phyloP scores from a whole-genome alignment of 2,329 filamentous ascomycete genomes.

The Fusarium transvaalense region DNA sequence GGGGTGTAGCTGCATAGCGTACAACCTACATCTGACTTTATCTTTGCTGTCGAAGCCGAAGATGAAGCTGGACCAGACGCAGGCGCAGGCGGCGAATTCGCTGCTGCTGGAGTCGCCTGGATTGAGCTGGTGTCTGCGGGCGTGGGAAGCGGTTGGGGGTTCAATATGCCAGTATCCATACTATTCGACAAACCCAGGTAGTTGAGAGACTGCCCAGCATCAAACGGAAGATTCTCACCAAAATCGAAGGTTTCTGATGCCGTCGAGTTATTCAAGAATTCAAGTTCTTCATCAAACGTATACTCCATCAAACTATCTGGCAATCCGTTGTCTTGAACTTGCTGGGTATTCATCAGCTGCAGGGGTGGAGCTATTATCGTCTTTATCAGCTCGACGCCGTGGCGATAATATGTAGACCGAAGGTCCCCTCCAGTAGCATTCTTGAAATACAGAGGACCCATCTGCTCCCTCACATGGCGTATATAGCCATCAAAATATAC shows the following conservation, averaged over 20 bases:
- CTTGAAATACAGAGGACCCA: constrained; percentile 59
- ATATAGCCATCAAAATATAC: constrained; percentile 59
- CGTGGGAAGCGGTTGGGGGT: constrained; percentile 40
- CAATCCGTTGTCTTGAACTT: constrained; percentile 22
- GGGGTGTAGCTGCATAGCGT: constrained; percentile 67
- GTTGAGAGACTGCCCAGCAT: constrained; percentile 16
- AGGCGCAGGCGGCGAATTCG: constrained; percentile 46
- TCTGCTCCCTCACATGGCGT: constrained; percentile 56
- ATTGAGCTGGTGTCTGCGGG: constrained; percentile 40
- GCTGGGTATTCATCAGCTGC: constrained; percentile 11
- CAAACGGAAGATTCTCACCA: constrained; percentile 29
- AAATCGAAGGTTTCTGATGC: constrained; percentile 38
- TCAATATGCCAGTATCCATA: constrained; percentile 31
- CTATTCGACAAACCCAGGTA: constrained; percentile 23
- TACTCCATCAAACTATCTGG: constrained; percentile 23
- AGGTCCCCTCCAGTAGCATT: constrained; percentile 37
- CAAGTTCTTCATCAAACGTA: constrained; percentile 27
- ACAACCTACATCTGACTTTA: constrained; percentile 62
- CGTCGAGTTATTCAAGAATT: constrained; percentile 32
- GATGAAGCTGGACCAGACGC: constrained; percentile 27
- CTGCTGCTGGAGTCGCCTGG: constrained; percentile 40
- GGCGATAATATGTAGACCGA: constrained; percentile 58
- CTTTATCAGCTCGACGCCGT: constrained; percentile 58
- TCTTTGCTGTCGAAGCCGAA: constrained; percentile 48
- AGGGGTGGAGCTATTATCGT: constrained; percentile 50